Percentiles rank a stretch among this genome's conserved stretches.
phyloP scores from a whole-genome alignment of 352 stramenopile species.

The Globisporangium abappressorium region DNA sequence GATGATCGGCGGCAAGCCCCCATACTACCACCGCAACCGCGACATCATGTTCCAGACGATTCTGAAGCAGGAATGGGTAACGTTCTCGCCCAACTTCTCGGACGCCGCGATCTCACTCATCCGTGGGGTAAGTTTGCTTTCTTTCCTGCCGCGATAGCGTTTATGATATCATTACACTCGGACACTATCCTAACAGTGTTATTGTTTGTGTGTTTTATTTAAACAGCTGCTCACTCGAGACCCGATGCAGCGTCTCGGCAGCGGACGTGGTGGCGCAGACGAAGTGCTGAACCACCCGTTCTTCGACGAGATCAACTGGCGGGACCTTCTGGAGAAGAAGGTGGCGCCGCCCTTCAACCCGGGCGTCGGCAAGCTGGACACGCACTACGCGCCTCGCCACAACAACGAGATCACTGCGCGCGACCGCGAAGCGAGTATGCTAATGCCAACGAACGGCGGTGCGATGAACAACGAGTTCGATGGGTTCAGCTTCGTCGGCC shows the following conservation, averaged over 20 bases:
- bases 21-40: slow-evolving; percentile 90
- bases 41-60: slow-evolving; percentile 93
- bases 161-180: too few relatives aligned
- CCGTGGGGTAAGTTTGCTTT: slow-evolving; percentile 63
- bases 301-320: slow-evolving; percentile 91
- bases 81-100: slow-evolving; percentile 94
- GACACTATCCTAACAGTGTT: too few relatives aligned
- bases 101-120: slow-evolving; percentile 89
- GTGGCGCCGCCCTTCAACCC: slow-evolving; percentile 86
- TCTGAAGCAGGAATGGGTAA: slow-evolving; percentile 91
- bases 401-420: slow-evolving; percentile 88
- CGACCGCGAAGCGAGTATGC: slow-evolving; percentile 75
- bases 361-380: slow-evolving; percentile 86
- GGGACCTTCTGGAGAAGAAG: slow-evolving; percentile 78
- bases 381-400: slow-evolving; percentile 79
- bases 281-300: slow-evolving; percentile 91
- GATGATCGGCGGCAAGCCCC: slow-evolving; percentile 92
- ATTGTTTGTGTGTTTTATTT: not conserved
- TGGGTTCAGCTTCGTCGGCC: slow-evolving; percentile 89
- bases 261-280: slow-evolving; percentile 85
- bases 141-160: too few relatives aligned
- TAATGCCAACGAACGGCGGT: slow-evolving; percentile 46
- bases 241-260: slow-evolving; percentile 93
- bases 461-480: slow-evolving; percentile 81
- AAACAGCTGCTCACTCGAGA: slow-evolving; percentile 94